Evolutionary conservation across 768 basidiomycete species (phyloP).

Genomic region (Boletus rufocinnamomeus): DNA sequence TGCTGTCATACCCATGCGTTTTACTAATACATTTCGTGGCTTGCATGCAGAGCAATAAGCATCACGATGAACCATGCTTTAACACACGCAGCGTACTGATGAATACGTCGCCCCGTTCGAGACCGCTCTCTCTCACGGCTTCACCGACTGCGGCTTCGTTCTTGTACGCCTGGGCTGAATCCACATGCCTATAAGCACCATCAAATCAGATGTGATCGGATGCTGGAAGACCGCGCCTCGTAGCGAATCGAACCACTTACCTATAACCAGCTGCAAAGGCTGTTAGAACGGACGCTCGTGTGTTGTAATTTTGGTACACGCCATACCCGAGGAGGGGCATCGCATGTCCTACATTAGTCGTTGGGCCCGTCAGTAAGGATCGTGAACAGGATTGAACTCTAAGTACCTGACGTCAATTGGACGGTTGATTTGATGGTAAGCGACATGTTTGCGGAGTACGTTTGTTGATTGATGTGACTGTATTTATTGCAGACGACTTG

Average conservation of each 20-base stretch:
- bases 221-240: neutral
- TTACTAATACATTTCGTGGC: constrained; percentile 66
- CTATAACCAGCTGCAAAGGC: constrained; percentile 70
- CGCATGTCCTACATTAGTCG: constrained; percentile 42
- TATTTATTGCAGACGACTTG: neutral
- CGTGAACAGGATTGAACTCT: constrained; percentile 8
- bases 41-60: constrained; percentile 29
- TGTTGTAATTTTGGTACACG: constrained; percentile 66
- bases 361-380: constrained; percentile 5
- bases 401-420: constrained; percentile 39
- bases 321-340: constrained; percentile 73
- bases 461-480: constrained; percentile 19
- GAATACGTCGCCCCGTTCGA: constrained; percentile 63
- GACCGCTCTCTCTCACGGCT: constrained; percentile 55
- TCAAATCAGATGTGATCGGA: neutral
- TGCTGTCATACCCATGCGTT: constrained; percentile 63
- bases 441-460: constrained; percentile 19
- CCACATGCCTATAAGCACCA: constrained; percentile 55
- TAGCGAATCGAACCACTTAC: constrained; percentile 31
- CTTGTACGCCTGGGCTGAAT: constrained; percentile 69
- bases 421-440: constrained; percentile 36
- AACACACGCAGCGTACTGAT: constrained; percentile 51
- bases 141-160: constrained; percentile 66
- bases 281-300: constrained; percentile 55
- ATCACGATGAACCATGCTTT: neutral